Conservation (phyloP, 1,139 yeast genomes). For the Debaryomyces fabryi region DNA sequence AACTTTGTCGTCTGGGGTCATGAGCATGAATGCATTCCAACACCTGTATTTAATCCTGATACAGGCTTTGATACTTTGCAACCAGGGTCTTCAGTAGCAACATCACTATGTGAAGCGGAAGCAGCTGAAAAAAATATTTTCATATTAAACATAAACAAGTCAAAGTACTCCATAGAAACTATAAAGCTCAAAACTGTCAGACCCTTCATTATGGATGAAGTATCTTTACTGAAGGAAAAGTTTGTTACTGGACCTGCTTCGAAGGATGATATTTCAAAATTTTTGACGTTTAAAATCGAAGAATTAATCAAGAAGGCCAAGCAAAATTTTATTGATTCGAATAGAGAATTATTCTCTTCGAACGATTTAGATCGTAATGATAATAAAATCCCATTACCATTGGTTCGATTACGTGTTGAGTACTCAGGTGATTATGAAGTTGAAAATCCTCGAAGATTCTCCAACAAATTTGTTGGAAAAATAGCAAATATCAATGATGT, state of each 20-base stretch:
- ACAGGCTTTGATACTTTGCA: constrained; percentile 80
- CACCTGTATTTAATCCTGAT: constrained; percentile 64
- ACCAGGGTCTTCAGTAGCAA: constrained; percentile 94
- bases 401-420: constrained; percentile 81
- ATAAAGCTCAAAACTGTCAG: constrained; percentile 73
- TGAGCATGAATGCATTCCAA: constrained; percentile 91
- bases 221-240: constrained; percentile 56
- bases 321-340: constrained; percentile 47
- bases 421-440: constrained; percentile 90
- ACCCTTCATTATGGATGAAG: constrained; percentile 76
- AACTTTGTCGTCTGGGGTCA: constrained; percentile 96
- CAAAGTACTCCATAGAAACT: constrained; percentile 63
- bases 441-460: constrained; percentile 86
- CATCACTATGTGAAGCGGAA: constrained; percentile 87
- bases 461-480: constrained; percentile 85
- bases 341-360: constrained; percentile 28
- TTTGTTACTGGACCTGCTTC: constrained; percentile 67
- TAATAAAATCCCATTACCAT: constrained; percentile 61
- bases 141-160: constrained; percentile 63
- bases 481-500: constrained; percentile 92
- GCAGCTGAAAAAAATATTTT: constrained; percentile 74
- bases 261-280: constrained; percentile 62
- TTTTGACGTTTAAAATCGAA: constrained; percentile 66
- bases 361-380: constrained; percentile 18
- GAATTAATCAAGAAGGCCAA: constrained; percentile 63